A percentile compares a stretch with the other conserved stretches of the same genome.
Conservation (phyloP, 2,329 filamentous ascomycete genomes). For the Juglanconis sp. region DNA sequence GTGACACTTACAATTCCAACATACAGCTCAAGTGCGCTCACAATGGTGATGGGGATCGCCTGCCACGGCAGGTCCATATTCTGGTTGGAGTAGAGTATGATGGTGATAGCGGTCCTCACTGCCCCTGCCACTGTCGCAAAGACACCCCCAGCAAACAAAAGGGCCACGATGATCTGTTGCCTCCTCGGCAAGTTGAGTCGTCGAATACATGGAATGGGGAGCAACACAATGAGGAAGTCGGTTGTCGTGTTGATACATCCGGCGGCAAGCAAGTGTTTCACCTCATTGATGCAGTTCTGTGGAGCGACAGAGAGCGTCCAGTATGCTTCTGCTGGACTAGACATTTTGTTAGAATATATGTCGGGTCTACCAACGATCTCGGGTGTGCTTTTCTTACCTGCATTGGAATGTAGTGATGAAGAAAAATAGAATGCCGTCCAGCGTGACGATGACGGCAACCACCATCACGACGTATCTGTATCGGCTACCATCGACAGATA, state of each 20-base stretch:
- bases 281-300: constrained; percentile 45
- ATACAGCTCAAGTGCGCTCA: constrained; percentile 37
- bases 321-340: constrained; percentile 35
- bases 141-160: constrained; percentile 50
- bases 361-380: constrained; percentile 18
- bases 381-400: constrained; percentile 26
- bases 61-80: constrained; percentile 35
- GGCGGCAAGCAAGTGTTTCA: constrained; percentile 48
- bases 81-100: constrained; percentile 23
- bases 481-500: constrained; percentile 28
- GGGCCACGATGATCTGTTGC: constrained; percentile 43
- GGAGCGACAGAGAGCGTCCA: constrained; percentile 33
- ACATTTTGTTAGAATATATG: constrained; percentile 22
- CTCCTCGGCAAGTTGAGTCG: constrained; percentile 42
- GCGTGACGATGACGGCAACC: constrained; percentile 28
- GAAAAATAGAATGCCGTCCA: constrained; percentile 33
- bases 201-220: constrained; percentile 47
- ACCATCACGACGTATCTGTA: constrained; percentile 29
- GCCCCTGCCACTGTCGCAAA: constrained; percentile 40
- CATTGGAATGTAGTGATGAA: constrained; percentile 37
- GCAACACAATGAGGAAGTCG: constrained; percentile 52
- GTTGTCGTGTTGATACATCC: constrained; percentile 59
- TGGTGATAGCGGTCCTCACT: constrained; percentile 33
- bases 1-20: constrained; percentile 37
- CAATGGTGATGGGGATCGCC: constrained; percentile 33